Percentiles rank a stretch among this genome's conserved stretches.
Conservation (phyloP, 352 stramenopile species). For the Phytopythium montanum region DNA sequence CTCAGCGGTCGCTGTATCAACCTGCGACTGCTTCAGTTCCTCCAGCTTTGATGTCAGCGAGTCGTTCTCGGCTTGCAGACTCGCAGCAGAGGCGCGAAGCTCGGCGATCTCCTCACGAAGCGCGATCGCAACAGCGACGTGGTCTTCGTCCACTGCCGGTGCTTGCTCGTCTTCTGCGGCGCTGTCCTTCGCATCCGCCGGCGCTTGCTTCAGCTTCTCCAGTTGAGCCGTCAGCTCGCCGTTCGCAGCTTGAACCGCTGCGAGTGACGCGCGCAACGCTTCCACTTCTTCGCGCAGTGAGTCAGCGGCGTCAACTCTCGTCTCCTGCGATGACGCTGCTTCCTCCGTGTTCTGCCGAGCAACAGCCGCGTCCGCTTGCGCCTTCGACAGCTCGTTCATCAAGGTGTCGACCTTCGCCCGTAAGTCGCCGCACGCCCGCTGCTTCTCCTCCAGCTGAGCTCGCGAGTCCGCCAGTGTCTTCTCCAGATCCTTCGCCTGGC, state of each 20-base stretch:
- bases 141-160: neutral
- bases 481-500: conserved; percentile 26
- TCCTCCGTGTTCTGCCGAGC: conserved; percentile 12
- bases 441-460: conserved; percentile 6
- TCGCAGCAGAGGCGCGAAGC: neutral
- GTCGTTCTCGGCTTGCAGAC: neutral
- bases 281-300: neutral
- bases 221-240: neutral
- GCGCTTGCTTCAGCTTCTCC: neutral
- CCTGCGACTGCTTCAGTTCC: neutral
- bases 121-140: neutral
- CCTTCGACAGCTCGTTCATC: conserved; percentile 9
- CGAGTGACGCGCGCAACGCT: neutral
- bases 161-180: neutral
- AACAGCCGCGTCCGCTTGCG: conserved; percentile 12
- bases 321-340: neutral
- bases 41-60: neutral
- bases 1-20: neutral
- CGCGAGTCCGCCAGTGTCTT: conserved; percentile 27
- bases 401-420: conserved; percentile 11
- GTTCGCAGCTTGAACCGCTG: conserved; percentile 9
- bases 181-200: neutral
- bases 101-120: neutral
- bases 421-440: conserved; percentile 15
- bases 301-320: neutral